Base-by-base conservation (phyloP, 108 stramenopile genomes). In the Fragilaria radians region DNA sequence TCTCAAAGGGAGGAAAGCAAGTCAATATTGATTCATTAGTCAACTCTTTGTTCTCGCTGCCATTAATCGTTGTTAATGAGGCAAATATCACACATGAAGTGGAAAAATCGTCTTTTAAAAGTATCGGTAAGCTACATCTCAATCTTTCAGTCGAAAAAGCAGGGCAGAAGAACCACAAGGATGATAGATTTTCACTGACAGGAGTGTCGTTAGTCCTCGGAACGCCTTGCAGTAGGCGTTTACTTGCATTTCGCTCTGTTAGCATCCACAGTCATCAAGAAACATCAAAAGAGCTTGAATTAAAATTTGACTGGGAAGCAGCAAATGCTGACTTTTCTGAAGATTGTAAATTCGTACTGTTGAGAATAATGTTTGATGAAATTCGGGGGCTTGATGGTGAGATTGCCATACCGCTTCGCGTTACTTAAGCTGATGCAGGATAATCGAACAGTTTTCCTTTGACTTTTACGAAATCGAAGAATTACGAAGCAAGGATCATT, bases 331-430 rank as follows among this genome's bases (percentile, higher is more conserved):
- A 63, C 45, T 74, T 73, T 23, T 76, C 77, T 0, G 64, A 65
- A 52, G 76, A 71, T 27, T 62, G 65, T 32, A 73, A 73, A 2
- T 29, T 24, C 18, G 49, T 83, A 19, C 52, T 76, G 22, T 28
- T 83, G 1, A 59, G 78, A 17, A 46, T 79, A 28, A 46, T 83
- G 3, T 33, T 42, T 18, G 76, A 77, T 28, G 51, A 66, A 1
- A 21, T 72, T 22, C 72, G 68, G 26, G 82, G 82, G 18, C 32
- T 84, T 26, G 82, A 84, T 54, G 34, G 48, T 24, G 77, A 82
- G 52, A 34, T 62, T 24, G n/a, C 50, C 1, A 23, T 80, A 22
- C 23, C 52, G 9, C 45, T 78, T 48, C 59, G 55, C n/a, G n/a
- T n/a, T n/a, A n/a, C n/a, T n/a, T n/a, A n/a, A n/a, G n/a, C n/a